phyloP scores from a whole-genome alignment of 2,329 filamentous ascomycete genomes.

The Penicillium thymicola region DNA sequence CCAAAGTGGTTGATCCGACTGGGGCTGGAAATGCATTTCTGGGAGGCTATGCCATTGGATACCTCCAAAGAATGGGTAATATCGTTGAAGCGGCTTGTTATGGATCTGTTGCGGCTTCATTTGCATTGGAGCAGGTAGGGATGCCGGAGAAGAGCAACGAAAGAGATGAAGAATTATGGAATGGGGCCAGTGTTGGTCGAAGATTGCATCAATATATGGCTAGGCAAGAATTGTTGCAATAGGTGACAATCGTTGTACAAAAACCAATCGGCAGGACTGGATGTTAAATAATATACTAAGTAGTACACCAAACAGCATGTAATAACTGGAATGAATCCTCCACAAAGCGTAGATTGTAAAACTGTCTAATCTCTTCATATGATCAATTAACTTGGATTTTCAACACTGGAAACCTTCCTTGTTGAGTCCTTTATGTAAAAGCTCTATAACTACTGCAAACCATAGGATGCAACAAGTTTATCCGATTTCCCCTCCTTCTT shows the following conservation, averaged over 20 bases:
- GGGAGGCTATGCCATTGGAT: constrained; percentile 31
- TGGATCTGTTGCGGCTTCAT: constrained; percentile 35
- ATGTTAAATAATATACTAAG: too few relatives aligned
- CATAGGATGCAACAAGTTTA: constrained; percentile 25
- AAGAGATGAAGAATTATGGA: constrained; percentile 19
- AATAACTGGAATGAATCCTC: too few relatives aligned
- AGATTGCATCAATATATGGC: constrained; percentile 20
- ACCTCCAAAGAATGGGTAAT: constrained; percentile 19
- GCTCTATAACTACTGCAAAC: not conserved
- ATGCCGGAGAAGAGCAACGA: constrained; percentile 15
- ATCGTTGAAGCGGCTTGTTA: constrained; percentile 27
- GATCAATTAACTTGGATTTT: too few relatives aligned
- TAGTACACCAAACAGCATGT: too few relatives aligned
- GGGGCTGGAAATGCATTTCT: constrained; percentile 40
- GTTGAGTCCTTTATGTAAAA: not conserved
- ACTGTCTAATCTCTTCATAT: too few relatives aligned
- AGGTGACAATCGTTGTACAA: not conserved
- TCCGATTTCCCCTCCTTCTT: constrained; percentile 26
- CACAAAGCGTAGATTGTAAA: too few relatives aligned
- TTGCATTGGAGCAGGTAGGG: constrained; percentile 33
- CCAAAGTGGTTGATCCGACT: constrained; percentile 34
- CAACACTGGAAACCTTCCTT: not conserved
- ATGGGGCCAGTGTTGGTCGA: constrained; percentile 7
- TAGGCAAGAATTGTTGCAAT: not conserved
- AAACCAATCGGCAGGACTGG: not conserved